These are phyloP conservation scores for Stenocarpella maydis DNA, from an alignment of 2,329 filamentous ascomycete species.

Conservation along the genomic window DNA sequence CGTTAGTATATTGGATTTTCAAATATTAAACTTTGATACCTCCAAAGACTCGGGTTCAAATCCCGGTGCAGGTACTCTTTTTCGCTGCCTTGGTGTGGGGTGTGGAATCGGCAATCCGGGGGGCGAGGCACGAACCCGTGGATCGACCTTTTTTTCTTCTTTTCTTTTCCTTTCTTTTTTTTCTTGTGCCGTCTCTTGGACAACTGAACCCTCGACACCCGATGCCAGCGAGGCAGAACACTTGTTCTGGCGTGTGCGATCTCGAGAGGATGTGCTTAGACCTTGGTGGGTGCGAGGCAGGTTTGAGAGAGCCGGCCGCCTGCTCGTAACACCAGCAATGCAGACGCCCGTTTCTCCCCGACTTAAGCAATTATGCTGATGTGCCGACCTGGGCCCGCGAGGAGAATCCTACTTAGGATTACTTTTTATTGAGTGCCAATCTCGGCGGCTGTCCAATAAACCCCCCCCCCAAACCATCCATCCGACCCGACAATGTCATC, in stretches of 20 bases:
- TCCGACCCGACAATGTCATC: neutral
- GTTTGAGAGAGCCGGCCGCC: neutral
- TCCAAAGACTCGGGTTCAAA: slow-evolving; percentile 28
- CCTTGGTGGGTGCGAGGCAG: too few species aligned
- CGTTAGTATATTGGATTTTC: slow-evolving; percentile 27
- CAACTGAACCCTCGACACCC: neutral
- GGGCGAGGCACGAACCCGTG: too few species aligned
- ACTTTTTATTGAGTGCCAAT: neutral
- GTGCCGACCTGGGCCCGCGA: neutral
- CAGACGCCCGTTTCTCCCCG: neutral
- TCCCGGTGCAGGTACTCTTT: slow-evolving; percentile 4
- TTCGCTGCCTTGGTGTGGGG: neutral
- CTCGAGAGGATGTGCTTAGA: too few species aligned
- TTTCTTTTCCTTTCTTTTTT: too few species aligned
- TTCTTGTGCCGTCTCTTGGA: too few species aligned
- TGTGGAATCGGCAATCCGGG: neutral
- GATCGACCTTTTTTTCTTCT: too few species aligned
- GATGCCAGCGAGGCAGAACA: neutral
- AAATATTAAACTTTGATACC: neutral
- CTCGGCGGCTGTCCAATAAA: neutral
- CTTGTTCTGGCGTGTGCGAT: too few species aligned
- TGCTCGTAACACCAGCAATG: neutral
- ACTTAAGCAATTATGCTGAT: neutral
- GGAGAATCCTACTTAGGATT: neutral
- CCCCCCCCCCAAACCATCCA: too few species aligned